Conservation (phyloP, 1,284 basidiomycete species). For the Malassezia pachydermatis region DNA sequence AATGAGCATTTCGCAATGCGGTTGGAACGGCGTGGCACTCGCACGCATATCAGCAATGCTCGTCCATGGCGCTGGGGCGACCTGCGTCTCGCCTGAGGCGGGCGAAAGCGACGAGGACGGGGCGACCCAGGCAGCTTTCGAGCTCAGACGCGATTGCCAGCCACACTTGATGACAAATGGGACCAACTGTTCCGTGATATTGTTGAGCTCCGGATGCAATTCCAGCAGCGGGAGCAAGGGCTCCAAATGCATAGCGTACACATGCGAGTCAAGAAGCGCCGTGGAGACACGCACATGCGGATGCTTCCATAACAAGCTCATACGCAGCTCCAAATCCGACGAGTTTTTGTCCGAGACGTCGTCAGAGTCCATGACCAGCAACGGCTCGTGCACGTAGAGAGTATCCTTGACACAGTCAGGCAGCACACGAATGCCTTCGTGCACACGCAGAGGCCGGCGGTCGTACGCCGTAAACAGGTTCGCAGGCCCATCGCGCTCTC, state of each 20-base stretch:
- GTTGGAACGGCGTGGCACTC: conserved; percentile 4
- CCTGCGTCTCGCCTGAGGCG: neutral
- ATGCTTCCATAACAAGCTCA: conserved; percentile 32
- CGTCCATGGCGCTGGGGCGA: neutral
- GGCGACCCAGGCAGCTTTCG: conserved; percentile 36
- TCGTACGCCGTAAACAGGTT: conserved; percentile 35
- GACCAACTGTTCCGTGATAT: conserved; percentile 37
- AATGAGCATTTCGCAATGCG: conserved; percentile 13
- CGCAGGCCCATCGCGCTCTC: conserved; percentile 42
- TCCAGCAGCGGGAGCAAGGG: conserved; percentile 33
- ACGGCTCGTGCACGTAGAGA: conserved; percentile 24
- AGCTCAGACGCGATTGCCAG: conserved; percentile 36
- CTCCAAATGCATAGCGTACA: conserved; percentile 36
- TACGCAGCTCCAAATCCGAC: conserved; percentile 35
- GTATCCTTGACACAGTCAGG: conserved; percentile 9
- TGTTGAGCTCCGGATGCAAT: conserved; percentile 31
- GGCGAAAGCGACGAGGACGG: neutral
- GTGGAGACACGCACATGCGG: conserved; percentile 35
- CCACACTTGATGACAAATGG: conserved; percentile 40
- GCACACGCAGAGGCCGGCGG: conserved; percentile 15
- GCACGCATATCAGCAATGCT: neutral
- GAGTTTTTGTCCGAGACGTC: conserved; percentile 29
- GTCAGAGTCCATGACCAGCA: conserved; percentile 35
- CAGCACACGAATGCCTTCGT: conserved; percentile 15
- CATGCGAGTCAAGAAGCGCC: conserved; percentile 35